These are phyloP conservation scores for Saturnispora silvae DNA, from an alignment of 805 yeast genomes.

Conservation along the genomic window DNA sequence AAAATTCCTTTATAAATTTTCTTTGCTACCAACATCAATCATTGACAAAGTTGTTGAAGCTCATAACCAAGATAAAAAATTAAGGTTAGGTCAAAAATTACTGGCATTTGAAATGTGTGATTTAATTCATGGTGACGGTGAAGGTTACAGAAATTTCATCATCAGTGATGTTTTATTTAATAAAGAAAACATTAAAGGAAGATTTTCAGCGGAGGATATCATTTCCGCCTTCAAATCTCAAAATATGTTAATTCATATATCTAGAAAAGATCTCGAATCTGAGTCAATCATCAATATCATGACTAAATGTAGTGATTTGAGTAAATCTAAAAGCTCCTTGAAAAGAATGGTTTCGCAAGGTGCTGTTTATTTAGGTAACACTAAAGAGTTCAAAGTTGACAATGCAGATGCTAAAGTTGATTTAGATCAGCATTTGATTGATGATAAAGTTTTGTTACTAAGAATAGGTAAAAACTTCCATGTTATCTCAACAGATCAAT, in stretches of 20 bases:
- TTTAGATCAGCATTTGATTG: constrained; percentile 40
- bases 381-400: constrained; percentile 35
- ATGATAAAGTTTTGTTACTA: constrained; percentile 48
- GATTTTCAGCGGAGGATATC: constrained; percentile 39
- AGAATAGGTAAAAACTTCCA: constrained; percentile 68
- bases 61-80: constrained; percentile 52
- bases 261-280: constrained; percentile 22
- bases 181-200: constrained; percentile 17
- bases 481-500: constrained; percentile 36
- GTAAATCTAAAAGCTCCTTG: constrained; percentile 29
- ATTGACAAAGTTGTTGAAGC: constrained; percentile 41
- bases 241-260: constrained; percentile 35
- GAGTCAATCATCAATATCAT: constrained; percentile 43
- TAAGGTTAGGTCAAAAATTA: constrained; percentile 60
- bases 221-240: constrained; percentile 48
- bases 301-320: constrained; percentile 35
- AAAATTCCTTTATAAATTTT: constrained; percentile 62
- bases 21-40: constrained; percentile 56
- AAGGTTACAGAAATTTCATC: constrained; percentile 55
- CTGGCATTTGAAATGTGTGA: constrained; percentile 83
- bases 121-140: constrained; percentile 74
- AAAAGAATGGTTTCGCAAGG: constrained; percentile 53
- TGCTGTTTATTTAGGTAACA: constrained; percentile 60
- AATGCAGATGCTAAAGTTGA: constrained; percentile 41
- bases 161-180: constrained; percentile 57